Conservation (phyloP, 2,329 filamentous ascomycete genomes). For the Polychaeton citri region DNA sequence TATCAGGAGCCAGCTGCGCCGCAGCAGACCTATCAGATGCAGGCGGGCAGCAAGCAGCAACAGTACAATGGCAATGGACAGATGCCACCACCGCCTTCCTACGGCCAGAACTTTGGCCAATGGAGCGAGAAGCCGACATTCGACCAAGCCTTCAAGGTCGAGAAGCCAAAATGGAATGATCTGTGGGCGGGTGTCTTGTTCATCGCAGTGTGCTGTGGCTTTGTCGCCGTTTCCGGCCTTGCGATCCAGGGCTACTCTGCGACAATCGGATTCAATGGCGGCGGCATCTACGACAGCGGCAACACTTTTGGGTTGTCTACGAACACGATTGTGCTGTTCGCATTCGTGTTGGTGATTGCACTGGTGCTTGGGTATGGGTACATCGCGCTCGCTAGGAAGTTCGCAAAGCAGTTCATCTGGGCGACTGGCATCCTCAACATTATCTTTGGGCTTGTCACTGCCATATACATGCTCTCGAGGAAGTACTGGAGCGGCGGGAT, state of each 20-base stretch:
- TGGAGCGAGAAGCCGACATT: slow-evolving; percentile 42
- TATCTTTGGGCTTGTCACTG: slow-evolving; percentile 68
- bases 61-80: slow-evolving; percentile 5
- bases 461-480: slow-evolving; percentile 68
- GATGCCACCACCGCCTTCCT: slow-evolving; percentile 23
- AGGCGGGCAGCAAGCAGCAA: slow-evolving; percentile 6
- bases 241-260: slow-evolving; percentile 60
- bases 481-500: slow-evolving; percentile 75
- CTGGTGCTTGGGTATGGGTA: slow-evolving; percentile 65
- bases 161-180: slow-evolving; percentile 80
- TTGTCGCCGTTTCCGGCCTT: slow-evolving; percentile 61
- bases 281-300: slow-evolving; percentile 56
- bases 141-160: slow-evolving; percentile 69
- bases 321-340: slow-evolving; percentile 77
- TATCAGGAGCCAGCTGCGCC: slow-evolving; percentile 19
- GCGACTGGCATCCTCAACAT: slow-evolving; percentile 82
- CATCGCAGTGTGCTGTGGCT: slow-evolving; percentile 57
- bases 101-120: slow-evolving; percentile 23
- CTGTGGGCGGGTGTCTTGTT: slow-evolving; percentile 76
- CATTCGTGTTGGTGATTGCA: slow-evolving; percentile 61
- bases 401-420: slow-evolving; percentile 62
- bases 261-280: slow-evolving; percentile 50
- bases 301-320: slow-evolving; percentile 61
- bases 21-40: slow-evolving; percentile 2
- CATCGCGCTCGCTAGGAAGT: slow-evolving; percentile 38